A percentile compares a stretch with the other conserved stretches of the same genome.
phyloP scores from a whole-genome alignment of 108 stramenopile genomes.

The Nitzschia sp. region DNA sequence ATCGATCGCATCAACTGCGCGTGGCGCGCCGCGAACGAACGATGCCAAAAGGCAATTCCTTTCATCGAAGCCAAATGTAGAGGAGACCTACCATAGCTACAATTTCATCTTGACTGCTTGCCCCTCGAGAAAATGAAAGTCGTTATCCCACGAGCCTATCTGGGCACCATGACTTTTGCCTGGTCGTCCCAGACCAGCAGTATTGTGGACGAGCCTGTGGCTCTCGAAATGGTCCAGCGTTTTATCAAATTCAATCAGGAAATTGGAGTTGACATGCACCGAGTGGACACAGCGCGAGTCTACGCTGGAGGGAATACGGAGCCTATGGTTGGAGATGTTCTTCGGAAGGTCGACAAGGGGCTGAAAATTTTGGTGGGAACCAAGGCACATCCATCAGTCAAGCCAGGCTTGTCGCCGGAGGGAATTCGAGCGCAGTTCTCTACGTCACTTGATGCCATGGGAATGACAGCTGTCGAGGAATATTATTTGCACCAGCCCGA shows the following conservation, averaged over 20 bases:
- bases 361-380: constrained; percentile 47
- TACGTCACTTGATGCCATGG: constrained; percentile 63
- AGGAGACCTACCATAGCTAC: too few species aligned
- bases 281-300: constrained; percentile 81
- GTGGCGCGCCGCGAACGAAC: too few species aligned
- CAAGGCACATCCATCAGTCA: constrained; percentile 79
- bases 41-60: too few species aligned
- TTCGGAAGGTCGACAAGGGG: constrained; percentile 16
- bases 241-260: constrained; percentile 40
- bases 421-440: constrained; percentile 69
- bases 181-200: constrained; percentile 81
- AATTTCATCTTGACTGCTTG: too few species aligned
- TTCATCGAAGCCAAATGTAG: too few species aligned
- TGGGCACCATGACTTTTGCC: constrained; percentile 91
- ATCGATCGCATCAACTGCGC: too few species aligned
- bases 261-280: constrained; percentile 25
- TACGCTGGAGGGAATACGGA: constrained; percentile 89
- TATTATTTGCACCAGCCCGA: constrained; percentile 91
- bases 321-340: constrained; percentile 50
- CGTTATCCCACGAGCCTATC: constrained; percentile 68
- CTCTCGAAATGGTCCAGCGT: constrained; percentile 52
- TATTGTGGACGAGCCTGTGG: constrained; percentile 57
- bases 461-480: constrained; percentile 49
- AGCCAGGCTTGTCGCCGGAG: constrained; percentile 51
- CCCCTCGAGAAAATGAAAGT: too few species aligned